Percentiles rank a stretch among this genome's conserved stretches.
These are phyloP conservation scores for Candida gigantensis DNA, from an alignment of 1,139 yeast genomes.

Conservation along the genomic window DNA sequence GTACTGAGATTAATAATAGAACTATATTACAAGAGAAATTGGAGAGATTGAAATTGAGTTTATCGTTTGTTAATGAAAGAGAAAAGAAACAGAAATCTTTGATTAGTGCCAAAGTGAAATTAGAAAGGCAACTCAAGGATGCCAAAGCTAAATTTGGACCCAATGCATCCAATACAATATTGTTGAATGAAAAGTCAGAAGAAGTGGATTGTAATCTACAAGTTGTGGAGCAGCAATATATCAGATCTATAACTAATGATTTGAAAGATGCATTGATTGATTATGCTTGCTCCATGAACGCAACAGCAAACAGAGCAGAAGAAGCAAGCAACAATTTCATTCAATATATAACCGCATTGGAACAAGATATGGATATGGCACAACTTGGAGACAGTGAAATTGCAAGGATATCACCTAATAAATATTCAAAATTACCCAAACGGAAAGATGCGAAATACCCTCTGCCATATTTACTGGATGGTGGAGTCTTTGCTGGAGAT, in stretches of 20 bases:
- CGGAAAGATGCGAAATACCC: slow-evolving; percentile 4
- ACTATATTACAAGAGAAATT: slow-evolving; percentile 37
- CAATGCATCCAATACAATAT: slow-evolving; percentile 35
- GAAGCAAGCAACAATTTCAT: slow-evolving; percentile 35
- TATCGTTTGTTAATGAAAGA: slow-evolving; percentile 49
- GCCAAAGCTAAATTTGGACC: slow-evolving; percentile 50
- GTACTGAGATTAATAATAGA: slow-evolving; percentile 33
- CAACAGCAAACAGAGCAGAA: slow-evolving; percentile 29
- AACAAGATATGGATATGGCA: slow-evolving; percentile 1
- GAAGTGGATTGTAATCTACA: slow-evolving; percentile 49
- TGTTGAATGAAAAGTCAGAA: slow-evolving; percentile 51
- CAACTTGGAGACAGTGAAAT: slow-evolving; percentile 9
- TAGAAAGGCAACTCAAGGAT: slow-evolving; percentile 36
- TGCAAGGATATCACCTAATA: slow-evolving; percentile 13
- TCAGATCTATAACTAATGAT: slow-evolving; percentile 45
- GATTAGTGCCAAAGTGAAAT: slow-evolving; percentile 31
- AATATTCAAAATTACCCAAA: slow-evolving; percentile 12
- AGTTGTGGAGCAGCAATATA: slow-evolving; percentile 52
- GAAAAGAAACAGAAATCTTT: slow-evolving; percentile 49
- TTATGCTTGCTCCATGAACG: slow-evolving; percentile 38
- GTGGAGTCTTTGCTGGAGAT: slow-evolving; percentile 1
- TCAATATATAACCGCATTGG: slow-evolving; percentile 6
- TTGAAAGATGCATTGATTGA: slow-evolving; percentile 48
- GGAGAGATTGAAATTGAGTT: slow-evolving; percentile 41
- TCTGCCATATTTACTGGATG: slow-evolving; percentile 2